phyloP scores from a whole-genome alignment of 768 basidiomycete species.

The Xerocomus brunneocitrinus region DNA sequence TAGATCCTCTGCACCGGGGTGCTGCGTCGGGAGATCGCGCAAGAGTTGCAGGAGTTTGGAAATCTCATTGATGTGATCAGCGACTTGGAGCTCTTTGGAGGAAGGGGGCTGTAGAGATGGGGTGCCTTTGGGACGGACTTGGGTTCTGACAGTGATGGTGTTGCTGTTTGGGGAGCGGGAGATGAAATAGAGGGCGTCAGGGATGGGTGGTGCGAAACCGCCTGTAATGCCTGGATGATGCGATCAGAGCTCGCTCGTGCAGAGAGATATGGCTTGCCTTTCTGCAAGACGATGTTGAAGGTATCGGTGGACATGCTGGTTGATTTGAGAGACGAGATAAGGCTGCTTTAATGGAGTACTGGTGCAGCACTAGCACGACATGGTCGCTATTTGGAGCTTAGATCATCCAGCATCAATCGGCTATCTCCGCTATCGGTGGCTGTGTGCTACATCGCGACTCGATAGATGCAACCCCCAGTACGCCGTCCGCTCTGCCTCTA shows the following conservation, averaged over 20 bases:
- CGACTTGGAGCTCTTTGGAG: conserved; percentile 44
- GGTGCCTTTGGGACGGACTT: conserved; percentile 46
- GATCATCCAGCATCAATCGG: neutral
- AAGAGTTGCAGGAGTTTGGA: conserved; percentile 52
- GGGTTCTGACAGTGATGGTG: conserved; percentile 42
- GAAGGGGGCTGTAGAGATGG: conserved; percentile 40
- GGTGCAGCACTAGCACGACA: conserved; percentile 2
- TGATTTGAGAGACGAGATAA: neutral
- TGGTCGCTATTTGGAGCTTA: neutral
- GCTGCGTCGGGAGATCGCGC: conserved; percentile 37
- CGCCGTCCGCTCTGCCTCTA: neutral
- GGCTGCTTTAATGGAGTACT: neutral
- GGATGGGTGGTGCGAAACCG: conserved; percentile 69
- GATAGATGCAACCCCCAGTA: neutral
- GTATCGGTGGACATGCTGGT: conserved; percentile 16
- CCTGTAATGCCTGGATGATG: conserved; percentile 63
- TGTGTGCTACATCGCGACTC: too few species aligned
- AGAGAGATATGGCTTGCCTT: conserved; percentile 32
- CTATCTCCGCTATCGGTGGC: neutral
- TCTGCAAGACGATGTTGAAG: conserved; percentile 39
- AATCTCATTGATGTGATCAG: conserved; percentile 5
- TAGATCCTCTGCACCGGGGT: conserved; percentile 62
- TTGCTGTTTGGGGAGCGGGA: conserved; percentile 34
- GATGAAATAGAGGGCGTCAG: conserved; percentile 51
- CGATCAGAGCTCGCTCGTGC: neutral